A percentile compares a stretch with the other conserved stretches of the same genome.
Conservation (phyloP, 768 basidiomycete species). For the Terana coerulea region DNA sequence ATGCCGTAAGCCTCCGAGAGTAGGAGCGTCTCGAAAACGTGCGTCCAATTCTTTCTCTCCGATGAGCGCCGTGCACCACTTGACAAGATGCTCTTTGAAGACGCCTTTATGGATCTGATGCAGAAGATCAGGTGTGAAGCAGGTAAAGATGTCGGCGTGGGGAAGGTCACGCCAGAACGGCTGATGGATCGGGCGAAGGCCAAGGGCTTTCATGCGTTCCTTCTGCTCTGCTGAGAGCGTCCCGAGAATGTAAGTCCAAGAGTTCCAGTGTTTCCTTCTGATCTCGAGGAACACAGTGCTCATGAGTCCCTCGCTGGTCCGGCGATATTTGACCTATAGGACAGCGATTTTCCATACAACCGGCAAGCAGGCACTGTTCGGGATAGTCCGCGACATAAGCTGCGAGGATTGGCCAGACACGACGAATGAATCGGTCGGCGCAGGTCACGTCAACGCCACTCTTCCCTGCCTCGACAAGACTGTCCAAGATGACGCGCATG, state of each 20-base stretch:
- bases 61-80: slow-evolving; percentile 29
- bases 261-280: slow-evolving; percentile 1
- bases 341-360: slow-evolving; percentile 23
- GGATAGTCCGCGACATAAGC: slow-evolving; percentile 38
- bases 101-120: slow-evolving; percentile 46
- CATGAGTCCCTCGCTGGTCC: slow-evolving; percentile 18
- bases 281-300: slow-evolving; percentile 8
- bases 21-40: slow-evolving; percentile 10
- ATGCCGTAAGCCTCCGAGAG: slow-evolving; percentile 12
- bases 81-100: slow-evolving; percentile 40
- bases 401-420: slow-evolving; percentile 37
- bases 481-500: slow-evolving; percentile 29
- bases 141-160: slow-evolving; percentile 32
- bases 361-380: slow-evolving; percentile 38
- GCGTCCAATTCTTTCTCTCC: slow-evolving; percentile 14
- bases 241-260: neutral
- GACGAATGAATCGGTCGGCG: slow-evolving; percentile 32
- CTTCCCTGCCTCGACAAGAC: slow-evolving; percentile 26
- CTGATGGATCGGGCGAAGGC: slow-evolving; percentile 12
- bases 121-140: slow-evolving; percentile 35
- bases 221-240: neutral
- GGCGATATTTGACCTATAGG: slow-evolving; percentile 26
- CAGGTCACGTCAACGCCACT: slow-evolving; percentile 31
- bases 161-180: slow-evolving; percentile 42
- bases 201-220: slow-evolving; percentile 1